Percentiles rank a stretch among this genome's conserved stretches.
phyloP scores from a whole-genome alignment of 1,284 basidiomycete species.

The Cryptococcus maquisensis region DNA sequence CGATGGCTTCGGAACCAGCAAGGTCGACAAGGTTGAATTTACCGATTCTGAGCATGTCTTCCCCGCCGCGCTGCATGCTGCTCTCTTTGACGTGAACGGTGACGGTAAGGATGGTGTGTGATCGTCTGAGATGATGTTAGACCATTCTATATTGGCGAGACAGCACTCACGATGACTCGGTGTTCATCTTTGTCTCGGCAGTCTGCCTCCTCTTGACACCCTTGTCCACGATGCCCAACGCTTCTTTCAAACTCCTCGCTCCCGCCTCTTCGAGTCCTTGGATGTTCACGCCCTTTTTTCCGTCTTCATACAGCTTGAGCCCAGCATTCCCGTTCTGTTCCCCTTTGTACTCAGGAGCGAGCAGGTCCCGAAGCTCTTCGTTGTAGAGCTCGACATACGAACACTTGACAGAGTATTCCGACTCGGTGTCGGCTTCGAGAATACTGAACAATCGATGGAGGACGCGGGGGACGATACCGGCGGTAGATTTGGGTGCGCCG shows the following conservation, averaged over 20 bases:
- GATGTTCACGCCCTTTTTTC: conserved; percentile 82
- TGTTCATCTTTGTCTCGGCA: conserved; percentile 96
- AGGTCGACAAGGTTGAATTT: conserved; percentile 97
- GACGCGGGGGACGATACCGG: conserved; percentile 96
- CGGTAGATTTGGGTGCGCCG: conserved; percentile 79
- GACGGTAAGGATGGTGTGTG: conserved; percentile 96
- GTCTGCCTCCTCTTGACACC: conserved; percentile 89
- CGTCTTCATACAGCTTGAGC: conserved; percentile 91
- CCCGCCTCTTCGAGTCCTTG: conserved; percentile 90
- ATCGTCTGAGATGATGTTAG: conserved; percentile 58
- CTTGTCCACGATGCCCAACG: conserved; percentile 76
- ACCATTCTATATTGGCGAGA: background rate
- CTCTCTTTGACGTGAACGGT: conserved; percentile 90
- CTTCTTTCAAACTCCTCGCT: conserved; percentile 79
- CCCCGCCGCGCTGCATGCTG: conserved; percentile 57
- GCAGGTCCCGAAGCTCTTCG: conserved; percentile 93
- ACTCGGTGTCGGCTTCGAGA: conserved; percentile 64
- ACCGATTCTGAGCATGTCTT: conserved; percentile 86
- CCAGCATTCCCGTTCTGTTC: conserved; percentile 47
- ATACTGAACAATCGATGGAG: conserved; percentile 88
- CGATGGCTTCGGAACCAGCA: conserved; percentile 97
- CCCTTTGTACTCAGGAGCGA: conserved; percentile 68
- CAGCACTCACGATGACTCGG: conserved; percentile 66
- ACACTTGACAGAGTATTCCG: conserved; percentile 88
- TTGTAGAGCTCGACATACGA: conserved; percentile 99